Percentiles rank a stretch among this genome's conserved stretches.
Evolutionary conservation across 495 filamentous ascomycete species (phyloP).

Genomic region (Diplogelasinospora grovesii): DNA sequence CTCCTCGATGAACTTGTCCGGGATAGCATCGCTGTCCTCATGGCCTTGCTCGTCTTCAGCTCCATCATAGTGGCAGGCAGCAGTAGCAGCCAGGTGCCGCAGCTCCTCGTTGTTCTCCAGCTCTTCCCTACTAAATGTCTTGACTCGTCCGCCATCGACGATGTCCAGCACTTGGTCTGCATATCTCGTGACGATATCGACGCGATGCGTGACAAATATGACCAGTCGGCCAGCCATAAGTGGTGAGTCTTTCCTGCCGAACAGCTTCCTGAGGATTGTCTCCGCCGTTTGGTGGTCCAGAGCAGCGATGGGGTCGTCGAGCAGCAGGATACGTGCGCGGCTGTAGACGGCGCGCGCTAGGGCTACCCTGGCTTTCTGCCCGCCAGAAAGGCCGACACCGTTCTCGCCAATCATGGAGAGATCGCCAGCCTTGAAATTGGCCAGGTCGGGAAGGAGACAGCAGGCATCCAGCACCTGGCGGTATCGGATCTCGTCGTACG

Average conservation of each 20-base stretch:
- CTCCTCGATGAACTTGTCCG: constrained; percentile 77
- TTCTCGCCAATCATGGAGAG: constrained; percentile 92
- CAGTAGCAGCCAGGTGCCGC: constrained; percentile 11
- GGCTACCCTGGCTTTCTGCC: constrained; percentile 88
- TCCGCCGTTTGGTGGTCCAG: constrained; percentile 85
- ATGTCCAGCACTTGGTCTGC: constrained; percentile 67
- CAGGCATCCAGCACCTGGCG: constrained; percentile 84
- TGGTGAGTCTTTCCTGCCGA: constrained; percentile 44
- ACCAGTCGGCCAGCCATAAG: constrained; percentile 56
- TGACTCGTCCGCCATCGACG: constrained; percentile 44
- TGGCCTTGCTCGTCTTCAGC: constrained; percentile 11
- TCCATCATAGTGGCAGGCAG: neutral
- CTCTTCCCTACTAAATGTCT: constrained; percentile 36
- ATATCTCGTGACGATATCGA: constrained; percentile 56
- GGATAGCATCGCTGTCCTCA: constrained; percentile 36
- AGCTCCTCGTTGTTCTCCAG: constrained; percentile 19
- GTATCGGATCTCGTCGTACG: constrained; percentile 74
- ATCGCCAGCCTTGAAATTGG: constrained; percentile 84
- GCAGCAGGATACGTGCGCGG: constrained; percentile 77
- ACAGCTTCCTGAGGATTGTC: constrained; percentile 59
- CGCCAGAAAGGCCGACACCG: constrained; percentile 91
- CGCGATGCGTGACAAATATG: constrained; percentile 74
- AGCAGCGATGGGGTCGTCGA: constrained; percentile 94
- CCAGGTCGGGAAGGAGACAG: constrained; percentile 84
- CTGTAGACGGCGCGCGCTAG: constrained; percentile 93